A percentile compares a stretch with the other conserved stretches of the same genome.
Evolutionary conservation across 2,329 filamentous ascomycete genomes (phyloP).

Genomic region (Verticillium zaregamsianum): DNA sequence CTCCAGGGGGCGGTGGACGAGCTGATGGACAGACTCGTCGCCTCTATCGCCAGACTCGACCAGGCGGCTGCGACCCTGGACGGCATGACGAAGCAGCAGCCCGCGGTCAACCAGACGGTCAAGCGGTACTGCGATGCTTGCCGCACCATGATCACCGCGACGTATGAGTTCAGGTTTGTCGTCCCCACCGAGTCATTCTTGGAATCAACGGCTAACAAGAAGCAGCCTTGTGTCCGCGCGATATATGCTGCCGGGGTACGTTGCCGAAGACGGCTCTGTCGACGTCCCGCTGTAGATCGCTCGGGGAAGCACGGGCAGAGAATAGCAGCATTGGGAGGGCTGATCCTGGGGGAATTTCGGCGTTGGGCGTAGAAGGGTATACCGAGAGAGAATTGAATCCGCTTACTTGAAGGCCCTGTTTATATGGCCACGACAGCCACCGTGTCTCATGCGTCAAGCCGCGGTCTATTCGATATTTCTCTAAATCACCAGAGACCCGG

Average conservation of each 20-base stretch:
- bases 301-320: background rate
- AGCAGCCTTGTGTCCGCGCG: conserved; percentile 25
- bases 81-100: conserved; percentile 7
- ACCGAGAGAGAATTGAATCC: background rate
- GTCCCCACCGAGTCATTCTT: background rate
- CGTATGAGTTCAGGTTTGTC: conserved; percentile 27
- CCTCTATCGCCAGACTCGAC: conserved; percentile 6
- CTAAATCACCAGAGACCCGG: background rate
- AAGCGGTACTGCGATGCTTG: conserved; percentile 24
- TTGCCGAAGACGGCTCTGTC: conserved; percentile 26
- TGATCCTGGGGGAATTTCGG: background rate
- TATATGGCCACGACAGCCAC: no score
- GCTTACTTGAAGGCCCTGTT: no score
- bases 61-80: background rate
- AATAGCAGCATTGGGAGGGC: background rate
- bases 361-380: background rate
- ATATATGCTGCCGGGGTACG: conserved; percentile 24
- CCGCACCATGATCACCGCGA: conserved; percentile 23
- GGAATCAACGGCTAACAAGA: conserved; percentile 8
- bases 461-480: background rate
- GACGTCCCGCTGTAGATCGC: conserved; percentile 21
- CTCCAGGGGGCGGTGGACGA: conserved; percentile 5
- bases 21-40: conserved; percentile 6
- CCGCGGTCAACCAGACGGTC: conserved; percentile 9
- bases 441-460: no score